phyloP scores from a whole-genome alignment of 805 yeast genomes.

The Barnettozyma siamensis region DNA sequence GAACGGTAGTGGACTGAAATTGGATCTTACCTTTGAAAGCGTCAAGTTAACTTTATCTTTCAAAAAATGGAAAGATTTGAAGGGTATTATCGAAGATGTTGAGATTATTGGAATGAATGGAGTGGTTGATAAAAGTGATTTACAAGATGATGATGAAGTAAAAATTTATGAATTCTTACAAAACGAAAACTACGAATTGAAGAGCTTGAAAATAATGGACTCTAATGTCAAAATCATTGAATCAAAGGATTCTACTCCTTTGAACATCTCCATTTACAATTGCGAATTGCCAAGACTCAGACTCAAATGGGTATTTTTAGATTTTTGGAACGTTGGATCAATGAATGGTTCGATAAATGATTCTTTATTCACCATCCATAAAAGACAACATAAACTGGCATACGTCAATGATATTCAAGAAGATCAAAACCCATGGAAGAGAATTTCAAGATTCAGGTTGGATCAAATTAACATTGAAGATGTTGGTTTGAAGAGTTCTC shows the following conservation, averaged over 20 bases:
- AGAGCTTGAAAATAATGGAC: constrained; percentile 43
- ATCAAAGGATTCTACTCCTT: constrained; percentile 12
- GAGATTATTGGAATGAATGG: constrained; percentile 84
- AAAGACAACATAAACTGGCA: constrained; percentile 56
- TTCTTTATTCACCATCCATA: constrained; percentile 71
- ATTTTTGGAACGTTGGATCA: constrained; percentile 62
- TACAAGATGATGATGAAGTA: constrained; percentile 15
- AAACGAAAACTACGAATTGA: constrained; percentile 35
- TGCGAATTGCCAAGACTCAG: constrained; percentile 60
- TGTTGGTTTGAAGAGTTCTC: constrained; percentile 28
- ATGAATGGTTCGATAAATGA: constrained; percentile 72
- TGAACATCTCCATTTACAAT: constrained; percentile 52
- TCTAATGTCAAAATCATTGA: constrained; percentile 37
- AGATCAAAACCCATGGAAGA: constrained; percentile 41
- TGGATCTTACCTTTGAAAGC: constrained; percentile 75
- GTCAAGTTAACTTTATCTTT: constrained; percentile 76
- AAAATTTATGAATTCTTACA: constrained; percentile 27
- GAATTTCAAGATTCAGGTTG: constrained; percentile 41
- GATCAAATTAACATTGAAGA: constrained; percentile 35
- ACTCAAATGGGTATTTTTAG: constrained; percentile 52
- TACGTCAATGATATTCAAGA: constrained; percentile 34
- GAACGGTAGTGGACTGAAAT: constrained; percentile 72
- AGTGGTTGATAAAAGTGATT: constrained; percentile 56
- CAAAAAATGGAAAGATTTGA: constrained; percentile 79
- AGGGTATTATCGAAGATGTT: constrained; percentile 75